A percentile compares a stretch with the other conserved stretches of the same genome.
Conservation (phyloP, 2,329 filamentous ascomycete genomes). For the Fusarium liriodendri region DNA sequence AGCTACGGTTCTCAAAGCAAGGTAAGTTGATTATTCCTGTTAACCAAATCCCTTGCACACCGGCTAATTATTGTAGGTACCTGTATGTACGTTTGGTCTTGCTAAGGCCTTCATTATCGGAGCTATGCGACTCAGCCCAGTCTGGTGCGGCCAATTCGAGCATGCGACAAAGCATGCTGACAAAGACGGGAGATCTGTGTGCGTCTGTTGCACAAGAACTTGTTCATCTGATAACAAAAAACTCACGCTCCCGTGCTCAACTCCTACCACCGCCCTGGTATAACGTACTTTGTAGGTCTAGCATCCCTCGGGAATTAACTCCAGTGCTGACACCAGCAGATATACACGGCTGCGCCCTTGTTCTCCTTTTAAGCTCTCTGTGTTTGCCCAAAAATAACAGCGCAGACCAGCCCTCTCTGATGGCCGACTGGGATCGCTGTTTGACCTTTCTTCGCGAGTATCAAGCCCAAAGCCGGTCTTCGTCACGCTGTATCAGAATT, state of each 20-base stretch:
- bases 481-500: not conserved
- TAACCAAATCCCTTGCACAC: not conserved
- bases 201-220: not conserved
- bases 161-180: not conserved
- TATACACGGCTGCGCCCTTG: not conserved
- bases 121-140: not conserved
- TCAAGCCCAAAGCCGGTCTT: not conserved
- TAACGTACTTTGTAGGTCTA: not conserved
- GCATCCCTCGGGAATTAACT: not conserved
- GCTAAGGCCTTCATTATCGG: not conserved
- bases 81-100: not conserved
- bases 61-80: not conserved
- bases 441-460: not conserved
- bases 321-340: not conserved
- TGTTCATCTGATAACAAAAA: not conserved
- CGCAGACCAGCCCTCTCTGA: not conserved
- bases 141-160: not conserved
- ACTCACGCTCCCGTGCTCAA: not conserved
- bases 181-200: not conserved
- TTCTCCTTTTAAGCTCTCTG: not conserved
- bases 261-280: not conserved
- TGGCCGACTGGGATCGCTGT: not conserved
- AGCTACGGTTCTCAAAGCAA: not conserved
- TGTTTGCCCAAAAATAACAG: not conserved
- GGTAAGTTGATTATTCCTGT: not conserved